Conservation (phyloP, 805 yeast species). For the Schizosaccharomyces cryophilus region DNA sequence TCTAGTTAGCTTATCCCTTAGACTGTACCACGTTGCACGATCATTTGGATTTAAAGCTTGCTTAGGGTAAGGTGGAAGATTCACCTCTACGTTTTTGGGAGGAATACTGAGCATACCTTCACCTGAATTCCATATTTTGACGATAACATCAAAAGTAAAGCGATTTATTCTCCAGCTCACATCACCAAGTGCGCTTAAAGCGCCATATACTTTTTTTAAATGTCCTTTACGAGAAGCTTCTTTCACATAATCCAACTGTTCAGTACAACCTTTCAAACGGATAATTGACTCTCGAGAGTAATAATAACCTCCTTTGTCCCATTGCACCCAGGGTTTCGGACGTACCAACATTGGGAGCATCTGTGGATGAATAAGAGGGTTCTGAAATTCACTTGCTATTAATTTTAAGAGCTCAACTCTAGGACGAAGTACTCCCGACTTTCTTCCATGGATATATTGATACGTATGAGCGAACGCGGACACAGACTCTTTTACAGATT, state of each 20-base stretch:
- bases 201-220: slow-evolving; percentile 44
- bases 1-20: slow-evolving; percentile 31
- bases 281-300: slow-evolving; percentile 39
- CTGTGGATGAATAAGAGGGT: slow-evolving; percentile 56
- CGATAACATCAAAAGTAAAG: slow-evolving; percentile 38
- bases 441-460: slow-evolving; percentile 55
- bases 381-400: slow-evolving; percentile 40
- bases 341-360: slow-evolving; percentile 72
- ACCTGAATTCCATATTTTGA: slow-evolving; percentile 73
- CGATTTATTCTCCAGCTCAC: slow-evolving; percentile 87
- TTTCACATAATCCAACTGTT: slow-evolving; percentile 65
- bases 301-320: slow-evolving; percentile 66
- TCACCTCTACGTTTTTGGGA: slow-evolving; percentile 20
- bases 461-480: slow-evolving; percentile 83
- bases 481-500: slow-evolving; percentile 40
- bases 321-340: slow-evolving; percentile 72
- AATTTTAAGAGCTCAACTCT: slow-evolving; percentile 45
- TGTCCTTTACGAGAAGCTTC: slow-evolving; percentile 55
- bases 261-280: slow-evolving; percentile 65
- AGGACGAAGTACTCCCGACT: slow-evolving; percentile 55
- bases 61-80: slow-evolving; percentile 34
- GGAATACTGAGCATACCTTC: slow-evolving; percentile 52
- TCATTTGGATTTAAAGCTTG: slow-evolving; percentile 26
- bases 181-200: slow-evolving; percentile 61
- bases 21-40: slow-evolving; percentile 11